Percentiles rank a stretch among this genome's conserved stretches.
phyloP scores from a whole-genome alignment of 352 stramenopile genomes.

The Phytopythium montanum region DNA sequence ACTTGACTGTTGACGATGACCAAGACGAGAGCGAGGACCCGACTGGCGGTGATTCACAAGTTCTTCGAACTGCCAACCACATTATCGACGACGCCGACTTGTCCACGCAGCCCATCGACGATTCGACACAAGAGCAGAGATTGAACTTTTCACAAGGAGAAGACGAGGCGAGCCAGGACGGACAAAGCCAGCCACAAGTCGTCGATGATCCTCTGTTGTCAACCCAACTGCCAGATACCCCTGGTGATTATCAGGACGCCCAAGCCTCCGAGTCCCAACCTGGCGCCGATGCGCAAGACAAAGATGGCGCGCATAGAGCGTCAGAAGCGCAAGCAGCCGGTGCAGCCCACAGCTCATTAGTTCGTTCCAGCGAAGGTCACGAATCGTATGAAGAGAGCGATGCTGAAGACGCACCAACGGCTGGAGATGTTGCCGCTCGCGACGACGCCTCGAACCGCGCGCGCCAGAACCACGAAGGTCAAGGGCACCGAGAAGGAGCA shows the following conservation, averaged over 20 bases:
- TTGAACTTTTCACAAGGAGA: not conserved
- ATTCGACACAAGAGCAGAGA: not conserved
- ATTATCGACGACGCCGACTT: conserved; percentile 3
- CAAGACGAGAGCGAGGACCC: not conserved
- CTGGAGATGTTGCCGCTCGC: not conserved
- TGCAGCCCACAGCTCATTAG: not conserved
- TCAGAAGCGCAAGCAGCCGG: not conserved
- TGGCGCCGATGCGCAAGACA: not conserved
- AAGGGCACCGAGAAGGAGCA: not conserved
- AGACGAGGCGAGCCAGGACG: not conserved
- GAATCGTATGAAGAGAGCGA: not conserved
- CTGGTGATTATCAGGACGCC: not conserved
- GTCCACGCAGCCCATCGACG: conserved; percentile 5
- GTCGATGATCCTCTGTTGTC: not conserved
- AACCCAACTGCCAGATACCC: not conserved
- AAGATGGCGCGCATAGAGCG: not conserved
- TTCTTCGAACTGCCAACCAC: not conserved
- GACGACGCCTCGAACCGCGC: not conserved
- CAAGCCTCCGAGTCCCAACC: not conserved
- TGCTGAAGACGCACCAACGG: not conserved
- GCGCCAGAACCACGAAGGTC: not conserved
- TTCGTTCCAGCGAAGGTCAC: not conserved
- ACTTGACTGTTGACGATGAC: not conserved
- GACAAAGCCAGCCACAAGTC: not conserved
- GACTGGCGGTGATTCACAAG: not conserved